Base-by-base conservation (phyloP, 768 basidiomycete species). In the Boletus insuetus region DNA sequence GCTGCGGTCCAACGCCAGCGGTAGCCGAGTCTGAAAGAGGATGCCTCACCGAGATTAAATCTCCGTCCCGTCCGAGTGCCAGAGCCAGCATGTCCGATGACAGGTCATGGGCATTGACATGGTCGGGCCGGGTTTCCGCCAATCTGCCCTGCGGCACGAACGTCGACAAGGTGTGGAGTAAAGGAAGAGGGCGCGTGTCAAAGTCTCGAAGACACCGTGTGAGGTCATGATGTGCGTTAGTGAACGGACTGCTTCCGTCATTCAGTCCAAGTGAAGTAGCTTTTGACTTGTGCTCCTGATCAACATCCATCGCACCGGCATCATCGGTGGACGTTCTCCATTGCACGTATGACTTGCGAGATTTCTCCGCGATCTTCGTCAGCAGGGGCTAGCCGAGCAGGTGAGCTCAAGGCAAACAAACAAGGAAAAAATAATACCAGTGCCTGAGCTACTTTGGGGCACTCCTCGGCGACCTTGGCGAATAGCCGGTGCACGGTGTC, bases 401-500 rank as follows among this genome's bases (percentile, higher is more conserved):
- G 43, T 64, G 32, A 69, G 58, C 55, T 53, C 24, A 32, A 49
- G 46, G 16, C 40, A 6, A n/a, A 6, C 22, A 24, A 14, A 24
- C 5, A 22, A 31, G 24, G 19, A 29, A 16, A 34, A 51, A 47
- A 17, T 14, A 80, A 53, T 61, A 84, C 86, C 45, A 85, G 71
- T 32, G 83, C 80, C 62, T 83, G 83, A 14, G 77, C 77, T 45
- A 82, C 82, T 58, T 82, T 82, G 6, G 84, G 80, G 45, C 86
- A 74, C n/a, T 83, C 77, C 51, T 77, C 76, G 17, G 80, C 79
- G 11, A 83, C 85, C 44, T 79, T 77, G 49, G 71, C 68, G 69
- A 87, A 87, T 34, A 89, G 69, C 32, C 75, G 74, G 54, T 80
- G 80, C 4, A 82, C 81, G 22, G 76, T 75, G 46, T 85, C 85